Evolutionary conservation across 306 rosid species (phyloP).

Genomic region (Macrotyloma uniflorum): DNA sequence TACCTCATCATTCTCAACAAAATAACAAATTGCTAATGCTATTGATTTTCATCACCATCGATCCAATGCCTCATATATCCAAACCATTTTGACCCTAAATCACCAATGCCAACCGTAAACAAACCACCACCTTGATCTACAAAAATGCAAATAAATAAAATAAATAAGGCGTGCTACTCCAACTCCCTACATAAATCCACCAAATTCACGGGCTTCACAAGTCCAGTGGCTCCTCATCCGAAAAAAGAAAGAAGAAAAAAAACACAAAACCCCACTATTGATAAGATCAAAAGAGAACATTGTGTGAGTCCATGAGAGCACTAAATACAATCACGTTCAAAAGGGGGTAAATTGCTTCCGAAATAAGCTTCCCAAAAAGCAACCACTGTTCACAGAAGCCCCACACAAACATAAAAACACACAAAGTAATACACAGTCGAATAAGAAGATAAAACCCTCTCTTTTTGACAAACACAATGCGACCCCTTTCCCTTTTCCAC

Average conservation of each 20-base stretch:
- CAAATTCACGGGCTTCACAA: constrained; percentile 48
- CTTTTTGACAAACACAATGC: constrained; percentile 55
- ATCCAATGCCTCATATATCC: constrained; percentile 41
- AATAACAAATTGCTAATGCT: constrained; percentile 45
- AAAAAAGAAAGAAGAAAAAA: constrained; percentile 14
- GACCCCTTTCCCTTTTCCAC: constrained; percentile 42
- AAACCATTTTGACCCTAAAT: constrained; percentile 38
- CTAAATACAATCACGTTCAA: constrained; percentile 73
- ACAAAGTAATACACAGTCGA: constrained; percentile 37
- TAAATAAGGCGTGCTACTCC: constrained; percentile 29
- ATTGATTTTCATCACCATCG: constrained; percentile 44
- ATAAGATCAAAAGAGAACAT: constrained; percentile 44
- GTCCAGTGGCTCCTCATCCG: constrained; percentile 26
- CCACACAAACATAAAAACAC: constrained; percentile 28
- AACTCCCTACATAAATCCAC: constrained; percentile 37
- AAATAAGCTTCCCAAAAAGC: constrained; percentile 77
- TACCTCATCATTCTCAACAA: constrained; percentile 30
- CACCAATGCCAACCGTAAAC: constrained; percentile 62
- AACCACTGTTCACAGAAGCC: constrained; percentile 46
- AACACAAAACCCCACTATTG: constrained; percentile 11
- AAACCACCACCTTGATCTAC: constrained; percentile 45
- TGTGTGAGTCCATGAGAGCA: constrained; percentile 46
- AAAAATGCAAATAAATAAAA: constrained; percentile 38
- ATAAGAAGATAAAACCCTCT: constrained; percentile 36
- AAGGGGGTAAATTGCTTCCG: constrained; percentile 75